A percentile compares a stretch with the other conserved stretches of the same genome.
Conservation (phyloP, 345 rosid genomes). For the Eucalyptus curtisii region DNA sequence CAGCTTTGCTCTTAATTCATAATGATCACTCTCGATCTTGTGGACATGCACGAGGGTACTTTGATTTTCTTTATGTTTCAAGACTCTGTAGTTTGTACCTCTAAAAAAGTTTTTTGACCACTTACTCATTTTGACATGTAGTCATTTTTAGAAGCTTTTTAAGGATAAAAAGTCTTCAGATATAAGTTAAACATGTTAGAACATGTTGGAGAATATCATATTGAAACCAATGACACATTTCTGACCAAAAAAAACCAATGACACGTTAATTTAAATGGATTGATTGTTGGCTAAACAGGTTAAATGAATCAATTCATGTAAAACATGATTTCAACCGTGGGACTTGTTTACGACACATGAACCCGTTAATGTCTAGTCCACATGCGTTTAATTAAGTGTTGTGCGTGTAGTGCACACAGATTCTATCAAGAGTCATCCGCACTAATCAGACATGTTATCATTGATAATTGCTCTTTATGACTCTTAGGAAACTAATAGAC, state of each 20-base stretch:
- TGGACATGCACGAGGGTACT: neutral
- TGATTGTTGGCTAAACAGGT: neutral
- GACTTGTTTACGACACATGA: neutral
- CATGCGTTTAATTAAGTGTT: neutral
- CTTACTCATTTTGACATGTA: neutral
- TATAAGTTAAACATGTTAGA: neutral
- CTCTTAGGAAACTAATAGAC: neutral
- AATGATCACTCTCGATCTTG: neutral
- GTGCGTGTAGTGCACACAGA: neutral
- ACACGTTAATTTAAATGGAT: neutral
- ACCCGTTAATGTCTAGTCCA: neutral
- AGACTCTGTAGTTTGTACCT: neutral
- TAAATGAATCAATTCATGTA: neutral
- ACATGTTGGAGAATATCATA: neutral
- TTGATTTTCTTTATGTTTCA: neutral
- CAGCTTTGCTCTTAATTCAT: neutral
- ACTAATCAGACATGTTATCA: neutral
- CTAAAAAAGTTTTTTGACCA: neutral
- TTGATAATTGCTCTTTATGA: neutral
- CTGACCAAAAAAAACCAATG: too few species aligned
- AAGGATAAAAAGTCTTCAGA: neutral
- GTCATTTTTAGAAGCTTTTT: neutral
- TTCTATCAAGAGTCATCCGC: neutral
- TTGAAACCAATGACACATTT: neutral
- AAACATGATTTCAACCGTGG: neutral